Evolutionary conservation across 306 rosid species (phyloP).

Genomic region (Carpinus fangiana): DNA sequence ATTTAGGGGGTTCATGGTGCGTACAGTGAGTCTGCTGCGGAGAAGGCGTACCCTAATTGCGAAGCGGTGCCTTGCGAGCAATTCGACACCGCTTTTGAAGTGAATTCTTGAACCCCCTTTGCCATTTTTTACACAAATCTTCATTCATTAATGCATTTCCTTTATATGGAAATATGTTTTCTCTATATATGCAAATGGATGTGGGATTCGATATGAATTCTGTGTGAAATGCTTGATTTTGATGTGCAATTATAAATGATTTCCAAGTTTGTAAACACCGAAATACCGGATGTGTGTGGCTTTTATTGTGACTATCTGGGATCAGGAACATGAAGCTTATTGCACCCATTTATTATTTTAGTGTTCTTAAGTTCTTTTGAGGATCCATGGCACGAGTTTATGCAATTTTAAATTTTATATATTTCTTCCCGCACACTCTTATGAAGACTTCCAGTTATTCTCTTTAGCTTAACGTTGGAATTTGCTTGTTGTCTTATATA

Average conservation of each 20-base stretch:
- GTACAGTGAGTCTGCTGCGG: constrained; percentile 87
- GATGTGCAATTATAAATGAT: too few species aligned
- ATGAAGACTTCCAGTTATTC: background rate
- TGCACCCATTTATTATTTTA: background rate
- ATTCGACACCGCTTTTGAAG: constrained; percentile 89
- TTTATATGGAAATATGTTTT: background rate
- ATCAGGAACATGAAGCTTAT: background rate
- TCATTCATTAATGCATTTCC: background rate
- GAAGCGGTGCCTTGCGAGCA: constrained; percentile 96
- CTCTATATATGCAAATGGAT: background rate
- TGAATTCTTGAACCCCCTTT: constrained; percentile 25
- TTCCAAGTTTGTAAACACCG: background rate
- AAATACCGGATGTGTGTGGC: background rate
- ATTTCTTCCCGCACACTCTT: background rate
- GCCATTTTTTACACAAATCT: background rate
- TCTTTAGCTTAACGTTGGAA: background rate
- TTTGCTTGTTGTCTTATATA: background rate
- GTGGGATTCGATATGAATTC: background rate
- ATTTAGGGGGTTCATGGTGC: constrained; percentile 94
- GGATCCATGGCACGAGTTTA: background rate
- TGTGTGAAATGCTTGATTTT: background rate
- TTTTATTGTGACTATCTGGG: background rate
- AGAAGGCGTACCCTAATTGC: constrained; percentile 91
- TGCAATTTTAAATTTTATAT: background rate
- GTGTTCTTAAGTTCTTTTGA: too few species aligned